A percentile compares a stretch with the other conserved stretches of the same genome.
These are phyloP conservation scores for Olyra latifolia DNA, from an alignment of 176 grass and related monocot genomes.

Conservation along the genomic window DNA sequence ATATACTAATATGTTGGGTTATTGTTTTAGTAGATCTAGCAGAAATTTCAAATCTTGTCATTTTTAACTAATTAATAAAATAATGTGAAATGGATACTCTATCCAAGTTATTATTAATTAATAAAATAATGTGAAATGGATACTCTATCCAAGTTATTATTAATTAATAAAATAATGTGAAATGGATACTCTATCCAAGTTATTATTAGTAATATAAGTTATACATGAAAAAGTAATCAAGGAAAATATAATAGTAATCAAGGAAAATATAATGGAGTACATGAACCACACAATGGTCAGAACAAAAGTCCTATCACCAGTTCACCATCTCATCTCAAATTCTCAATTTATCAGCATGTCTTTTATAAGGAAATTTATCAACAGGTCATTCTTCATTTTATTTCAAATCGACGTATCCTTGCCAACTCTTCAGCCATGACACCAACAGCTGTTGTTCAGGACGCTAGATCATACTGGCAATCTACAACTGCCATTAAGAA, in stretches of 20 bases:
- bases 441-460: background rate
- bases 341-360: background rate
- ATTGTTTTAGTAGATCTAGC: background rate
- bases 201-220: no score
- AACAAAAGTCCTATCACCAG: background rate
- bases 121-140: background rate
- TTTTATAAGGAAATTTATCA: background rate
- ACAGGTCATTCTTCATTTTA: background rate
- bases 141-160: background rate
- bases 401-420: background rate
- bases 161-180: conserved; percentile 1
- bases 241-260: no score
- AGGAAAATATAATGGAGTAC: background rate
- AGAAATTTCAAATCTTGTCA: background rate
- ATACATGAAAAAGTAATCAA: no score
- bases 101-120: background rate
- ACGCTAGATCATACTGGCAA: background rate
- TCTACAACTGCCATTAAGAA: background rate
- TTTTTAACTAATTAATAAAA: conserved; percentile 15
- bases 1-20: no score
- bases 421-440: background rate
- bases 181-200: background rate
- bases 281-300: background rate
- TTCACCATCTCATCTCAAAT: no score
- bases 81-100: background rate